Evolutionary conservation across 2,329 filamentous ascomycete genomes (phyloP), one percentile per base, ranked within the genome.

Genomic region (Colletotrichum karsti): DNA sequence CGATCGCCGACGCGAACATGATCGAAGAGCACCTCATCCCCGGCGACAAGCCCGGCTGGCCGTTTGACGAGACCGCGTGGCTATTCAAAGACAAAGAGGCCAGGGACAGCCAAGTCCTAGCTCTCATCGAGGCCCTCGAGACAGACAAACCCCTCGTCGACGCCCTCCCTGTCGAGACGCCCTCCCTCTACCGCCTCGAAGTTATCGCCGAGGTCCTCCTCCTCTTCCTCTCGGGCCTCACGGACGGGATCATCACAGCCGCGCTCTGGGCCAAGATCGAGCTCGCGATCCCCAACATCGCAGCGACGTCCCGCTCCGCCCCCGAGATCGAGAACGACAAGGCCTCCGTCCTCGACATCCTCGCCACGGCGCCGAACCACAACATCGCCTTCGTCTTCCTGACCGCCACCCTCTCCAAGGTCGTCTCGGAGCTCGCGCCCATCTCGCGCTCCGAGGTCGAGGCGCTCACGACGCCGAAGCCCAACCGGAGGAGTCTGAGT

Each of bases 311-410:
- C 69, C 18, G 67, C 7, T 61, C 71, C 4, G 53, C 73, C 1
- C 15, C 70, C 2, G 66, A 71, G 9, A 26, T 73, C 12, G 81
- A 86, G 20, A 80, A 87, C 39, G 80, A 83, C 72, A 88, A 87
- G 74, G 79, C 79, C 0, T 75, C 80, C 3, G 77, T 96, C 2
- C 87, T 97, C 5, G 95, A 98, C 72, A 86, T 91, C 2, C 85
- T 98, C 2, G 87, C 91, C 0, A 83, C 87, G 2, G 86, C 89
- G 0, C 92, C 94, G 0, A 91, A 91, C 55, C 92, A 97, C 79
- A 96, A 94, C 75, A 95, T 97, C 62, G 92, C 92, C 0, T 97
- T 98, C 74, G 92, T 97, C 2, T 94, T 98, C 71, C 82, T 98
- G 15, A 93, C 92, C 0, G 90, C 93, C 8, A 95, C 94, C 79